Evolutionary conservation across 163 green algal species (phyloP), one percentile per base, ranked within the genome.

Genomic region (Volvox carteri): DNA sequence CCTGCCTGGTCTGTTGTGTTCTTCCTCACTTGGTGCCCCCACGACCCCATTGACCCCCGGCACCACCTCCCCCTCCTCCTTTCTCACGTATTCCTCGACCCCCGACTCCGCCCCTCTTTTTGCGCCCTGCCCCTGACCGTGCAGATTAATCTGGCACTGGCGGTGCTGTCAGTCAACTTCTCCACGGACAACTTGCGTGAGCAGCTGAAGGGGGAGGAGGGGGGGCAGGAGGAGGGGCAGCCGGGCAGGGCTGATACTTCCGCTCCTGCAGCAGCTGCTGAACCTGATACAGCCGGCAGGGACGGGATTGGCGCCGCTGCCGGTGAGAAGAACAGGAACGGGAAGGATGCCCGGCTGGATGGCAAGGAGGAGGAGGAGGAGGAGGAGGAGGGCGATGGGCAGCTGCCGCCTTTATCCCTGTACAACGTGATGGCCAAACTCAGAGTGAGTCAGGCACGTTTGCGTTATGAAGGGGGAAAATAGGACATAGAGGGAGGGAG

Each of bases 91-190:
- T 14, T 58, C 48, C 48, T 58, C 48, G 12, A 14, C 48, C 11
- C 48, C 48, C 48, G 48, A 23, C n/a, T n/a, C n/a, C 54, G 54
- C 5, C 54, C 6, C 54, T 19, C 54, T 23, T 23, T 28, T 65
- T 65, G 54, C 54, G 28, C 28, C 54, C 62, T 41, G 35, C n/a
- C 23, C 62, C 62, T 16, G 23, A 28, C 1, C 33, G 2, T 39
- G 21, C 56, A 76, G 56, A 75, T 96, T 70, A 96, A 96, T 85
- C 90, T 97, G 18, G 90, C 92, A 0, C 90, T 96, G 33, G 96
- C 96, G 3, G 95, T 97, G 44, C 88, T 98, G 14, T 96, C 93
- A 80, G 73, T 97, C 18, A 85, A 96, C 42, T 97, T 96, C 91
- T 90, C 62, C 68, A 46, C 25, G 0, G 90, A 85, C 75, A 92